Percentiles rank a stretch among this genome's conserved stretches.
These are phyloP conservation scores for Cordyceps cicadae DNA, from an alignment of 2,329 filamentous ascomycete species.

Conservation along the genomic window DNA sequence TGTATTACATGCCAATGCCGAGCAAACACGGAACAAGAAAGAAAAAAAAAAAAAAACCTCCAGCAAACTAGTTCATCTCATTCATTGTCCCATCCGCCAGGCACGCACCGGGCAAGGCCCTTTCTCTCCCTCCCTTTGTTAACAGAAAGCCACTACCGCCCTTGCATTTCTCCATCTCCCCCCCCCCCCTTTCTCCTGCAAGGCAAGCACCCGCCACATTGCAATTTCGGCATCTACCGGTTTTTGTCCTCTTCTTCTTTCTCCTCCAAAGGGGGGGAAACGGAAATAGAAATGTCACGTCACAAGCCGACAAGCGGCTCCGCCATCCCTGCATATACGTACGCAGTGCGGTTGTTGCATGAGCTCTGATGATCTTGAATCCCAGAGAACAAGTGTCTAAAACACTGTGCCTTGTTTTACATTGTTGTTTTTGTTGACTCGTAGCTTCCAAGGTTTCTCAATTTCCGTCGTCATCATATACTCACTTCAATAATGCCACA, in stretches of 20 bases:
- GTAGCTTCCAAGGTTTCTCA: too few relatives aligned
- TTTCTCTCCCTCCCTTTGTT: background rate
- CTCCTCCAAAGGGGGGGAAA: background rate
- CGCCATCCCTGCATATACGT: background rate
- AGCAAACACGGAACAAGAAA: background rate
- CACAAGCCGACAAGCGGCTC: background rate
- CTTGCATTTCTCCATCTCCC: slow-evolving; percentile 7
- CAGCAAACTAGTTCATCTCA: background rate
- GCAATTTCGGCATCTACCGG: background rate
- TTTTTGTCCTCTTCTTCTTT: background rate
- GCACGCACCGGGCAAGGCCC: background rate
- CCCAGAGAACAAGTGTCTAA: background rate
- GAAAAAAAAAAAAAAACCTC: background rate
- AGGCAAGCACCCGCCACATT: background rate
- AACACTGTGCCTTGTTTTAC: too few relatives aligned
- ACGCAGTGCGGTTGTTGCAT: too few relatives aligned
- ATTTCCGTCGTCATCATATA: too few relatives aligned
- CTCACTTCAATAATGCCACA: background rate
- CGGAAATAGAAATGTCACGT: background rate
- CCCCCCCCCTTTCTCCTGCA: background rate
- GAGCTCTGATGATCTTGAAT: background rate
- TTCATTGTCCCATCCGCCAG: background rate
- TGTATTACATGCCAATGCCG: background rate
- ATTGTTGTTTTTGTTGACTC: too few relatives aligned
- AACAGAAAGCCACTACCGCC: background rate